Conservation (phyloP, 371 early-diverging fungal genomes). For the Mucor velutinosus region DNA sequence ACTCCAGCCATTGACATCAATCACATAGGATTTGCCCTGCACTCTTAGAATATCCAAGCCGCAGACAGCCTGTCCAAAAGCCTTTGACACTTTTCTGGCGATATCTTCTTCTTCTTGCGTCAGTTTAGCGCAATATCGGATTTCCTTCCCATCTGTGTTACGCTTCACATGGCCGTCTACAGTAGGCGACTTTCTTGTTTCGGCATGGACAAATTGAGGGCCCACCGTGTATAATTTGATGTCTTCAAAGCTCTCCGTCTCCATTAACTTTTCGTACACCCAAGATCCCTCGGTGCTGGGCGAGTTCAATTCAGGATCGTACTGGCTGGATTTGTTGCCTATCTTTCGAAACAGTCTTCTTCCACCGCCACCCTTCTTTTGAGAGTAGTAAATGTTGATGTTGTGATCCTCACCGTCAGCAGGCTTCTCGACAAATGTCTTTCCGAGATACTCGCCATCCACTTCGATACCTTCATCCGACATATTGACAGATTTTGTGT, state of each 20-base stretch:
- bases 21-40: conserved; percentile 86
- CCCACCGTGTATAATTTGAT: conserved; percentile 99
- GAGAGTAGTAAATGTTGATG: conserved; percentile 92
- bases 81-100: conserved; percentile 75
- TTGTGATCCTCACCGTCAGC: conserved; percentile 97
- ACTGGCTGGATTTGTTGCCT: conserved; percentile 96
- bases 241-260: conserved; percentile 93
- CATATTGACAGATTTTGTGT: conserved; percentile 21
- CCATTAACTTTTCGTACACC: conserved; percentile 95
- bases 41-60: conserved; percentile 95
- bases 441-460: conserved; percentile 68
- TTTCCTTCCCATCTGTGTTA: conserved; percentile 97
- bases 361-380: conserved; percentile 85
- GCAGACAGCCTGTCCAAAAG: conserved; percentile 94
- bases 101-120: conserved; percentile 80
- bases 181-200: conserved; percentile 97
- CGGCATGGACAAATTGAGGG: conserved; percentile 88
- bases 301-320: conserved; percentile 65
- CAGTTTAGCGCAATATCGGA: conserved; percentile 89
- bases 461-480: conserved; percentile 74
- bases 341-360: conserved; percentile 95
- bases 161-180: conserved; percentile 97
- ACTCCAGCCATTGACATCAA: conserved; percentile 99
- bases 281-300: conserved; percentile 86
- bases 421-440: conserved; percentile 99